phyloP scores from a whole-genome alignment of 2,329 filamentous ascomycete genomes.

The Talaromyces rugulosus region DNA sequence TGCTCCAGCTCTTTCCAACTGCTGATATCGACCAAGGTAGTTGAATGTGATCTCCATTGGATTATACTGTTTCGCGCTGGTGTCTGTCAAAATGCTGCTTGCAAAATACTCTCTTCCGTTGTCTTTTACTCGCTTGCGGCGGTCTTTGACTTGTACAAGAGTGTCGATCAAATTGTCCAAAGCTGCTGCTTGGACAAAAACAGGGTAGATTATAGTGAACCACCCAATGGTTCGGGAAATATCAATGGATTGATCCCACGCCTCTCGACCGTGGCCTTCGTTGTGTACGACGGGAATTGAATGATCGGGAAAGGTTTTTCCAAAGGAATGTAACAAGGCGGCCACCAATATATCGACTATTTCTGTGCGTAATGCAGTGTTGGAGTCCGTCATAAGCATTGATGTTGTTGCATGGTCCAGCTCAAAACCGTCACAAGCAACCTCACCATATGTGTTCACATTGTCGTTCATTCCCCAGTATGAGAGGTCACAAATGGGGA shows the following conservation, averaged over 20 bases:
- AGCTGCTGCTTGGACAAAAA: slow-evolving; percentile 29
- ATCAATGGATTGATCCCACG: slow-evolving; percentile 43
- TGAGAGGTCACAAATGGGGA: slow-evolving; percentile 28
- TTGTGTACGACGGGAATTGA: slow-evolving; percentile 42
- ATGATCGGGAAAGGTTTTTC: slow-evolving; percentile 38
- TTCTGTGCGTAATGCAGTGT: slow-evolving; percentile 30
- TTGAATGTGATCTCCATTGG: slow-evolving; percentile 42
- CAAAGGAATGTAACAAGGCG: slow-evolving; percentile 42
- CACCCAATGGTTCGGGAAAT: slow-evolving; percentile 49
- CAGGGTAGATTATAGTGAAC: slow-evolving; percentile 49
- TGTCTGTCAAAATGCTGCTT: slow-evolving; percentile 25
- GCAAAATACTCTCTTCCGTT: slow-evolving; percentile 39
- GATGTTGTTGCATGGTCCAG: slow-evolving; percentile 24
- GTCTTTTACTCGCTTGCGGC: slow-evolving; percentile 30
- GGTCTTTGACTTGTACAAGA: slow-evolving; percentile 35
- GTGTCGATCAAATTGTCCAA: slow-evolving; percentile 26
- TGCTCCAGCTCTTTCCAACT: slow-evolving; percentile 43
- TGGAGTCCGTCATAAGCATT: slow-evolving; percentile 28
- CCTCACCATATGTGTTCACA: slow-evolving; percentile 32
- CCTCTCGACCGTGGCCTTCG: slow-evolving; percentile 47
- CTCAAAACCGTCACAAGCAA: slow-evolving; percentile 31
- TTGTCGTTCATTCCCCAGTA: slow-evolving; percentile 32
- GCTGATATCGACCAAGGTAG: slow-evolving; percentile 37
- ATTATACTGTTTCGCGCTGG: slow-evolving; percentile 25
- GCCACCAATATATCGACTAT: slow-evolving; percentile 34